Percentiles rank a stretch among this genome's conserved stretches.
Evolutionary conservation across 305 asterid genomes (phyloP).

Genomic region (Rubia balearica): DNA sequence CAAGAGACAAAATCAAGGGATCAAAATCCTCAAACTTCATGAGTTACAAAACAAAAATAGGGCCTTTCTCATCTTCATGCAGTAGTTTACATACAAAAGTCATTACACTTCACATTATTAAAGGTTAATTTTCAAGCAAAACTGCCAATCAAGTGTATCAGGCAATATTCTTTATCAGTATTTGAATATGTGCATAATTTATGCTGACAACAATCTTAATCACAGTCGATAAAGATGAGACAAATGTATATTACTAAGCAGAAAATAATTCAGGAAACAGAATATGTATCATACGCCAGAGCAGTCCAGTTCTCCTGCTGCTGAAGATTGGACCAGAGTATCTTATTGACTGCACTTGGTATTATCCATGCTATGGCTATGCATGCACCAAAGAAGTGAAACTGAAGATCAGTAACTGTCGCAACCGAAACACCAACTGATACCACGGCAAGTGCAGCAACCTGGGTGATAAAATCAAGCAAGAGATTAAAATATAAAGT

Average conservation of each 20-base stretch:
- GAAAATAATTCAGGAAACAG: background rate
- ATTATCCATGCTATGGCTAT: conserved; percentile 89
- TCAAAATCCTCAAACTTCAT: background rate
- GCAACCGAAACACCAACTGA: conserved; percentile 90
- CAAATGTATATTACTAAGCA: background rate
- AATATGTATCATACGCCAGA: conserved; percentile 53
- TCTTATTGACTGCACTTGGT: conserved; percentile 92
- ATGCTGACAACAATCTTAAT: conserved; percentile 1
- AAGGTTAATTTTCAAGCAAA: background rate
- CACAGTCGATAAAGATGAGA: background rate
- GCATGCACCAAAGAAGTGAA: conserved; percentile 93
- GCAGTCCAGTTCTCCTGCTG: conserved; percentile 98
- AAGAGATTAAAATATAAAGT: background rate
- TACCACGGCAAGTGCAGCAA: conserved; percentile 74
- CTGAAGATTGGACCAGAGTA: conserved; percentile 93
- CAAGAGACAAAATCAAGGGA: background rate
- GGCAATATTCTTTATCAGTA: background rate
- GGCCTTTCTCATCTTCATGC: background rate
- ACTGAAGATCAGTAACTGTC: conserved; percentile 90
- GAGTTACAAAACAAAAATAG: background rate
- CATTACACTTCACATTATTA: background rate
- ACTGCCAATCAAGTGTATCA: background rate
- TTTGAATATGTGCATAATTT: background rate
- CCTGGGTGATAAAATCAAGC: conserved; percentile 41
- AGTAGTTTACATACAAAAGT: background rate